Base-by-base conservation (phyloP, 148 eudicot genomes). In the Camellia sinensis region DNA sequence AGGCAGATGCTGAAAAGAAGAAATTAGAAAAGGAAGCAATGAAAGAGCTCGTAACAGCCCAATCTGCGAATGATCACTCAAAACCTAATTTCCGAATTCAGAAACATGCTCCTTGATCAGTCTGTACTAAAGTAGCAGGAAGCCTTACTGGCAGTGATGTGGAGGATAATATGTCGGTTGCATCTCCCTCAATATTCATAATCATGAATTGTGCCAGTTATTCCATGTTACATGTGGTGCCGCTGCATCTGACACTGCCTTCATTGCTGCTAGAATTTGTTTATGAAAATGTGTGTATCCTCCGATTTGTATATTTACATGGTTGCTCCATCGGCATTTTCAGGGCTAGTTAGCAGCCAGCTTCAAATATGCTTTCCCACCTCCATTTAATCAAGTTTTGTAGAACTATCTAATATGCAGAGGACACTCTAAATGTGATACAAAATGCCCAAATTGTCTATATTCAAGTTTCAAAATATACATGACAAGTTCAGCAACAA, bases 1-100 rank as follows among this genome's bases (percentile, higher is more conserved):
- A 71, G 81, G 98, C 94, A 21, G 99, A 97, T 73, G 97, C 94
- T 19, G 98, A 94, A 87, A 97, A 85, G 89, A 97, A 94, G 89
- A 97, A 89, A 84, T 41, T 92, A 88, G 99, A 97, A 74, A 96
- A 96, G 85, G 99, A 96, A 93, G 99, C 98, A 50, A 83, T 89
- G 85, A 92, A 91, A 84, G 97, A 94, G 73, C 92, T 87, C 83
- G 84, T 88, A n/a, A 88, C 91, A 0, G 88, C 92, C 7, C 79
- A 85, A 78, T 69, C 93, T 73, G 84, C 83, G 8, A 90, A 84
- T 40, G 91, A 91, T 72, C 84, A 88, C 81, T 79, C 87, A 54
- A 95, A 88, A 80, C 81, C 80, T 72, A 85, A 79, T 68, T 52
- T 74, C 14, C 71, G 84, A 69, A 83, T 29, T 82, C 82, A 82